A percentile compares a stretch with the other conserved stretches of the same genome.
Conservation (phyloP, 2,329 filamentous ascomycete species). For the Cryphonectria nitschkei region DNA sequence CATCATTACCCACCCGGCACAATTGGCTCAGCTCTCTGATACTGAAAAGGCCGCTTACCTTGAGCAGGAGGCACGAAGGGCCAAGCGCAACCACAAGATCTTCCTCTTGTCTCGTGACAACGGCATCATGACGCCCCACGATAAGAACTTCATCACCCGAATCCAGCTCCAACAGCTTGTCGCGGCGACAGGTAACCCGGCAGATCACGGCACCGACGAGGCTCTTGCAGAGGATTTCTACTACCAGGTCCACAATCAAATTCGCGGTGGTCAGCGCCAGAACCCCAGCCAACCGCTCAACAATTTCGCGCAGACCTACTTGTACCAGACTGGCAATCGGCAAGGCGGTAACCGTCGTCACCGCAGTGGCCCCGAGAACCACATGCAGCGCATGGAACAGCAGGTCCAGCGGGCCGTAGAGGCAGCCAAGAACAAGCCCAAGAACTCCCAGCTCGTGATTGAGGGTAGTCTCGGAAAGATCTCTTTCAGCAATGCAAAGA, state of each 20-base stretch:
- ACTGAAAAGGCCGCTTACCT: conserved; percentile 83
- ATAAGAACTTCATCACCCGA: conserved; percentile 98
- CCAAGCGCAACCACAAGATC: conserved; percentile 98
- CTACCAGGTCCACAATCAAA: conserved; percentile 96
- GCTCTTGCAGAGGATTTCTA: conserved; percentile 94
- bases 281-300: conserved; percentile 91
- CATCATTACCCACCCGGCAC: conserved; percentile 65
- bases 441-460: conserved; percentile 95
- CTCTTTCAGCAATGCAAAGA: conserved; percentile 98
- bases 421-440: conserved; percentile 94
- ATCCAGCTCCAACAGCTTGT: conserved; percentile 97
- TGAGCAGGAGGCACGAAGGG: conserved; percentile 89
- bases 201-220: conserved; percentile 78
- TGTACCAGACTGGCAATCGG: conserved; percentile 90
- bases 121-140: conserved; percentile 96
- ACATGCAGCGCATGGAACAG: conserved; percentile 98
- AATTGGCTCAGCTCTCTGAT: conserved; percentile 77
- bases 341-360: conserved; percentile 75
- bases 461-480: conserved; percentile 97
- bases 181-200: conserved; percentile 84
- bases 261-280: conserved; percentile 85
- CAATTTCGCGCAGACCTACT: conserved; percentile 96
- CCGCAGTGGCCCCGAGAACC: conserved; percentile 86
- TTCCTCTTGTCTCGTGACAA: conserved; percentile 92
- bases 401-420: conserved; percentile 97